Evolutionary conservation across 192 early-diverging fungal species (phyloP).

Genomic region (Backusella psychrophila): DNA sequence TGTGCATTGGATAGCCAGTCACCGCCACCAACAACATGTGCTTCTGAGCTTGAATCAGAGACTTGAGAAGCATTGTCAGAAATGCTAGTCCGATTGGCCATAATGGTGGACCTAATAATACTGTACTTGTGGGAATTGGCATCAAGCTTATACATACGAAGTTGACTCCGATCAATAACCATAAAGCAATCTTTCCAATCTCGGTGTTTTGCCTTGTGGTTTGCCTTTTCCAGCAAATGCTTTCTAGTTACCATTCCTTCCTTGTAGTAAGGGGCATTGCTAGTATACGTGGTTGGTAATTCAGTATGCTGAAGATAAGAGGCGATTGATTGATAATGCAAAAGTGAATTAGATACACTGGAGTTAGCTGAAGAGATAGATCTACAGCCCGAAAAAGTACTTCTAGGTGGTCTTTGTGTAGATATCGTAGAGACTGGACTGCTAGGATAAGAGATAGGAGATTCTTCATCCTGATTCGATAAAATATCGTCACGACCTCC

Average conservation of each 20-base stretch:
- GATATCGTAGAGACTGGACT: background rate
- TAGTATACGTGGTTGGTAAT: slow-evolving; percentile 15
- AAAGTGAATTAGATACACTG: background rate
- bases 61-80: slow-evolving; percentile 8
- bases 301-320: slow-evolving; percentile 20
- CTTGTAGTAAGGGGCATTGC: slow-evolving; percentile 44
- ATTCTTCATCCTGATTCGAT: background rate
- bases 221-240: slow-evolving; percentile 73
- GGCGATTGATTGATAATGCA: background rate
- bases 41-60: background rate
- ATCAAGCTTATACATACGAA: slow-evolving; percentile 63
- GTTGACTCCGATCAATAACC: slow-evolving; percentile 68
- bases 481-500: background rate
- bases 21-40: background rate
- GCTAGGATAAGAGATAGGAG: background rate
- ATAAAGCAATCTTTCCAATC: slow-evolving; percentile 85
- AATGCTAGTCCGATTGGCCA: slow-evolving; percentile 5
- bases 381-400: background rate
- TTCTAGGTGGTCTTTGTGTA: background rate
- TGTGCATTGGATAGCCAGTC: slow-evolving; percentile 34
- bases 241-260: slow-evolving; percentile 88
- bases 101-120: slow-evolving; percentile 12
- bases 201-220: slow-evolving; percentile 77
- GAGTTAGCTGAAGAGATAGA: background rate
- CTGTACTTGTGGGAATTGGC: background rate